These are phyloP conservation scores for Trichoderma guizhouense DNA, from an alignment of 2,329 filamentous ascomycete genomes.

Conservation along the genomic window DNA sequence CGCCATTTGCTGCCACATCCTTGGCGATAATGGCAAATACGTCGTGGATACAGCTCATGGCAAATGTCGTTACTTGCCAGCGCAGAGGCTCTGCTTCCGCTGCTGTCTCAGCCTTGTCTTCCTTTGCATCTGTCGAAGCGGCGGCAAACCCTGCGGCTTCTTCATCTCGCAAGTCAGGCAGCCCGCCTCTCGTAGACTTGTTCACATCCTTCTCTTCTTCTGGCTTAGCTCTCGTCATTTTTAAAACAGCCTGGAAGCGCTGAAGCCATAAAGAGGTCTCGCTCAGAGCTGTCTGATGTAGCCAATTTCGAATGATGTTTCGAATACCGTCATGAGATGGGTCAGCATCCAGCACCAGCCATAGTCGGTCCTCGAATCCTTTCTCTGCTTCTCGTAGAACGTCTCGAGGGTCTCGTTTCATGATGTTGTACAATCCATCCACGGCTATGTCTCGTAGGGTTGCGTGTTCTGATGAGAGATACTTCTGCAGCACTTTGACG, in stretches of 20 bases:
- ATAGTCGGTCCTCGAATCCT: slow-evolving; percentile 85
- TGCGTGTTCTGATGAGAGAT: slow-evolving; percentile 66
- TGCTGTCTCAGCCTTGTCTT: slow-evolving; percentile 50
- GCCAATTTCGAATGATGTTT: slow-evolving; percentile 88
- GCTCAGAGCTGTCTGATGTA: slow-evolving; percentile 79
- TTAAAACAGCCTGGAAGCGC: slow-evolving; percentile 82
- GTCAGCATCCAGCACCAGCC: slow-evolving; percentile 78
- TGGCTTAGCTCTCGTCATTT: slow-evolving; percentile 72
- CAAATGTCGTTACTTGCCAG: slow-evolving; percentile 95
- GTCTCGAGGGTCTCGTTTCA: slow-evolving; percentile 85
- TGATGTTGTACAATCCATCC: slow-evolving; percentile 86
- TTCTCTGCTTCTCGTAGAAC: slow-evolving; percentile 72
- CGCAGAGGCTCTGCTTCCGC: slow-evolving; percentile 81
- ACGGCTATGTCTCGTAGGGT: slow-evolving; percentile 77
- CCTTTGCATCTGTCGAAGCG: slow-evolving; percentile 59
- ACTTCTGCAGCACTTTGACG: slow-evolving; percentile 74
- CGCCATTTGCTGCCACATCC: slow-evolving; percentile 72
- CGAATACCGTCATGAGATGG: slow-evolving; percentile 77
- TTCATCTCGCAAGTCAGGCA: slow-evolving; percentile 87
- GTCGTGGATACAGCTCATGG: slow-evolving; percentile 82
- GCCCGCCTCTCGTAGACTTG: slow-evolving; percentile 45
- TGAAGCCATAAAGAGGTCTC: slow-evolving; percentile 85
- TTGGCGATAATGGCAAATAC: slow-evolving; percentile 76
- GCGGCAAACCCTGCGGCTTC: slow-evolving; percentile 93
- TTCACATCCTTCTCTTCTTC: slow-evolving; percentile 50